A percentile compares a stretch with the other conserved stretches of the same genome.
These are phyloP conservation scores for Cordyceps farinosa DNA, from an alignment of 2,329 filamentous ascomycete genomes.

Conservation along the genomic window DNA sequence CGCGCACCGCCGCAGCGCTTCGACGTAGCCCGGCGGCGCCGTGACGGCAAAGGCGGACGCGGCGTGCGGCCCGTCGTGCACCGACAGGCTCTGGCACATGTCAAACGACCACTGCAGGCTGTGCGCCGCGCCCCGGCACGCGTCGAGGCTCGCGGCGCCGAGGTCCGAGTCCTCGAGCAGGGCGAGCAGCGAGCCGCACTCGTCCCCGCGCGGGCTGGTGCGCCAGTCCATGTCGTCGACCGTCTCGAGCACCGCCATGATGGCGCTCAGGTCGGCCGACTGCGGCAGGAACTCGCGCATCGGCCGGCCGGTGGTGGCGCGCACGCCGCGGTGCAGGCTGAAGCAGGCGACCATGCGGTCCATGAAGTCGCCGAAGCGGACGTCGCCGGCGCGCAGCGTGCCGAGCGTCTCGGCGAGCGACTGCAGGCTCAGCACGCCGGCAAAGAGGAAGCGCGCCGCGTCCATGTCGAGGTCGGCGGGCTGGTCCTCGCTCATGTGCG, in stretches of 20 bases:
- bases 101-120: conserved; percentile 35
- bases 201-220: conserved; percentile 22
- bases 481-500: conserved; percentile 15
- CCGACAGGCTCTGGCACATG: conserved; percentile 27
- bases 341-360: conserved; percentile 40
- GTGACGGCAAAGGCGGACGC: conserved; percentile 32
- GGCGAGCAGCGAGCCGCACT: conserved; percentile 27
- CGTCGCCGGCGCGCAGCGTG: conserved; percentile 30
- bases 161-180: conserved; percentile 33
- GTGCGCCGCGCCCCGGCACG: conserved; percentile 29
- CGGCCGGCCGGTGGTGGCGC: conserved; percentile 31
- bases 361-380: conserved; percentile 38
- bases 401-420: conserved; percentile 16
- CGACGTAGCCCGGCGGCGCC: conserved; percentile 32
- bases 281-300: conserved; percentile 34
- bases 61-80: conserved; percentile 28
- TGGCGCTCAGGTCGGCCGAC: conserved; percentile 32
- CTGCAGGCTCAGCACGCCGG: conserved; percentile 17
- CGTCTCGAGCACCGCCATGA: conserved; percentile 22
- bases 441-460: conserved; percentile 15
- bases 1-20: conserved; percentile 33
- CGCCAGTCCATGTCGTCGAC: conserved; percentile 21
- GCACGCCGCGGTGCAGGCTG: conserved; percentile 41
- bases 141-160: conserved; percentile 25
- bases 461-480: conserved; percentile 18